A percentile compares a stretch with the other conserved stretches of the same genome.
phyloP scores from a whole-genome alignment of 768 basidiomycete genomes.

The Amanita jacksonii region DNA sequence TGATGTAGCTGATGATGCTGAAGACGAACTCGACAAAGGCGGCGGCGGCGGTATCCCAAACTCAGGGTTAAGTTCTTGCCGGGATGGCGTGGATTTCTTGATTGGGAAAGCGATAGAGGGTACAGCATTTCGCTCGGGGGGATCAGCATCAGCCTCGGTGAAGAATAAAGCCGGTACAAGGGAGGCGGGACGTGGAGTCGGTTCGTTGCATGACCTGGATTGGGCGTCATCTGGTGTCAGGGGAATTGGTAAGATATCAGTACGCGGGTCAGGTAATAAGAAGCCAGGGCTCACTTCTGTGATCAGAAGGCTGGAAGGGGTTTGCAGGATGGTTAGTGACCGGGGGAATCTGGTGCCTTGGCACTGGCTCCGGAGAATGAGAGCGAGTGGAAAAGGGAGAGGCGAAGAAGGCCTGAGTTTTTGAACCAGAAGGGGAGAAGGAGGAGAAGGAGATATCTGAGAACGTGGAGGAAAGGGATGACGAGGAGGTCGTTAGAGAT shows the following conservation, averaged over 20 bases:
- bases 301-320: conserved; percentile 5
- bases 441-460: conserved; percentile 23
- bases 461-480: conserved; percentile 30
- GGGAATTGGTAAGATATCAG: not conserved
- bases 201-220: conserved; percentile 5
- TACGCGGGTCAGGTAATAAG: not conserved
- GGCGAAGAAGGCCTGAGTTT: conserved; percentile 41
- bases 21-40: conserved; percentile 6
- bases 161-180: conserved; percentile 9
- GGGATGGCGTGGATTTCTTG: no score
- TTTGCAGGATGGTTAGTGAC: conserved; percentile 23
- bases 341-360: conserved; percentile 14
- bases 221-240: not conserved
- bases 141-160: not conserved
- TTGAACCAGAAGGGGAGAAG: conserved; percentile 20
- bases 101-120: no score
- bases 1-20: conserved; percentile 5
- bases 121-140: no score
- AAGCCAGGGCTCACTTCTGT: no score
- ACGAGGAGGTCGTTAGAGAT: conserved; percentile 22
- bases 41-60: not conserved
- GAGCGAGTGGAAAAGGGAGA: conserved; percentile 32
- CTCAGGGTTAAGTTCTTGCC: not conserved
- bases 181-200: conserved; percentile 13
- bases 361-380: conserved; percentile 20